Conservation (phyloP, 2,329 filamentous ascomycete species). For the Sporothrix protearum region DNA sequence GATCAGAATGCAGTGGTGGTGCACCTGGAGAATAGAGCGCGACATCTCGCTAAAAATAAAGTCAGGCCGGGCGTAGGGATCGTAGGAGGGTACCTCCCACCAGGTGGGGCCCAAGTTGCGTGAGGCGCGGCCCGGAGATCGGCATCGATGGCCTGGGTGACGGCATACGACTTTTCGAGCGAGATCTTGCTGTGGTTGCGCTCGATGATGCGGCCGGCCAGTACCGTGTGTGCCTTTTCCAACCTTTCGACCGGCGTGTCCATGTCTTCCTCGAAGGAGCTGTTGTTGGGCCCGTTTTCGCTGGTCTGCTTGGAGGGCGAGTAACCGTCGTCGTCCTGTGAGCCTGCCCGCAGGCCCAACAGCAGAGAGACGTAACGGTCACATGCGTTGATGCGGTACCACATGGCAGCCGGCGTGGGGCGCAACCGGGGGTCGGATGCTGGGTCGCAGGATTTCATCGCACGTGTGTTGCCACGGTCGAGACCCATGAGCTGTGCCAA, state of each 20-base stretch:
- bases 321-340: conserved; percentile 35
- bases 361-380: conserved; percentile 52
- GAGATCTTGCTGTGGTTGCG: conserved; percentile 46
- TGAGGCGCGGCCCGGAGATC: conserved; percentile 44
- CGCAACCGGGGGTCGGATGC: conserved; percentile 33
- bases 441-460: conserved; percentile 41
- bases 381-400: conserved; percentile 48
- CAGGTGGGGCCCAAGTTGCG: conserved; percentile 44
- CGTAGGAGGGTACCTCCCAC: conserved; percentile 44
- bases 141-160: conserved; percentile 45
- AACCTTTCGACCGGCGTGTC: conserved; percentile 43
- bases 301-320: neutral
- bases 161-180: conserved; percentile 38
- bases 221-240: conserved; percentile 43
- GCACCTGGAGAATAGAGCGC: conserved; percentile 47
- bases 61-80: conserved; percentile 28
- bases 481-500: conserved; percentile 52
- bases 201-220: conserved; percentile 46
- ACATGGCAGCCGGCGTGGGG: conserved; percentile 39
- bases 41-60: conserved; percentile 35
- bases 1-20: conserved; percentile 49
- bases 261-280: conserved; percentile 19
- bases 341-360: conserved; percentile 47
- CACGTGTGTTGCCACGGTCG: conserved; percentile 37
- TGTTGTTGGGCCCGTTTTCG: neutral